Base-by-base conservation (phyloP, 2,329 filamentous ascomycete genomes). In the Fusarium haematococcum region DNA sequence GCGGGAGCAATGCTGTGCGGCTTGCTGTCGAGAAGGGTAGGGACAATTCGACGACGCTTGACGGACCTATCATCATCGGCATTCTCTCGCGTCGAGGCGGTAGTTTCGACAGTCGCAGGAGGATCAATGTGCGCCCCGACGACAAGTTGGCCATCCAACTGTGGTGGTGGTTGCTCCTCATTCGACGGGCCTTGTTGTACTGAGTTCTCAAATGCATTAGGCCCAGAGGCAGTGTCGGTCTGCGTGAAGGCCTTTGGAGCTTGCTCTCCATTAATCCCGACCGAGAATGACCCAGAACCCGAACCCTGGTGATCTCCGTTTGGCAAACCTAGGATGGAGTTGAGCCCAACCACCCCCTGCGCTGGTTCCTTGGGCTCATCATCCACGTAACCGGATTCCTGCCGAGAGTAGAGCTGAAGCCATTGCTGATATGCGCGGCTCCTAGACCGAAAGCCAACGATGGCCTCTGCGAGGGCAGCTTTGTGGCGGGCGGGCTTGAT, bases 401-500 rank as follows among this genome's bases (percentile, higher is more conserved):
- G 75, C 27, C 71, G 78, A 32, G 54, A 59, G 41, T 76, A 76
- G 8, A 76, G 69, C 45, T 75, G 52, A 62, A 76, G 76, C 81
- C 81, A 83, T 14, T 63, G 65, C 20, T 76, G 78, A 67, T 90
- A 93, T 39, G 83, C 84, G 2, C 72, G 74, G 61, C 92, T 94
- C 54, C 79, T 83, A 33, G 78, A 77, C 45, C 87, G 88, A 6
- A 95, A 85, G 35, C 86, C 83, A 3, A 84, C 76, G 65, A 95
- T 89, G 11, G 90, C 90, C 68, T 87, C 84, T 16, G 86, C 83
- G 3, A 97, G 81, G 2, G 87, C 88, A 52, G 85, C 84, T 67
- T 90, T 88, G 70, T 92, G 89, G 3, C 88, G 89, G 23, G 91
- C 81, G 5, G 87, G 85, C 43, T 81, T 87, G 64, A 95, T 84